These are phyloP conservation scores for Aspergillus tamarii DNA, from an alignment of 2,329 filamentous ascomycete genomes.

Conservation along the genomic window DNA sequence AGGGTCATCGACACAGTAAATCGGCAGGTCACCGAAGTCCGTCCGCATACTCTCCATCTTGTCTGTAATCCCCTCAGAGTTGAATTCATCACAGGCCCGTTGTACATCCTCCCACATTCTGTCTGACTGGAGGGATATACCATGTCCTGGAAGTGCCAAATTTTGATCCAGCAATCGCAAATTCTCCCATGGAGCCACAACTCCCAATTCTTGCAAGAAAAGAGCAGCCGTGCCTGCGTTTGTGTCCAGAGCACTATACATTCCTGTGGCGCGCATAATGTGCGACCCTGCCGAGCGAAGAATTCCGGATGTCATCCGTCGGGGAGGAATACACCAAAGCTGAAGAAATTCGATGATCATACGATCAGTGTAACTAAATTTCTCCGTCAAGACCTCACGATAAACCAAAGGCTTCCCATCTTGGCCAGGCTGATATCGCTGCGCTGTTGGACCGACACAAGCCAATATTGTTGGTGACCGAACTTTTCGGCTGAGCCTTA, in stretches of 20 bases:
- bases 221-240: conserved; percentile 46
- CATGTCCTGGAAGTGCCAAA: conserved; percentile 55
- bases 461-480: conserved; percentile 48
- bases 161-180: conserved; percentile 54
- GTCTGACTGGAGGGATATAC: conserved; percentile 35
- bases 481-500: conserved; percentile 44
- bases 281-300: conserved; percentile 56
- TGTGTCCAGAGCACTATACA: conserved; percentile 54
- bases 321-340: conserved; percentile 51
- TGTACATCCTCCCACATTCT: conserved; percentile 35
- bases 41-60: conserved; percentile 59
- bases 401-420: conserved; percentile 32
- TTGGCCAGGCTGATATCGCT: conserved; percentile 31
- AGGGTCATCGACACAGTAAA: conserved; percentile 63
- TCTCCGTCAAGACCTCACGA: conserved; percentile 37
- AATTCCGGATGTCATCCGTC: conserved; percentile 42
- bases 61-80: conserved; percentile 48
- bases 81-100: conserved; percentile 28
- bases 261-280: conserved; percentile 59
- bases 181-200: conserved; percentile 63
- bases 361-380: conserved; percentile 54
- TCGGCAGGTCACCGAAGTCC: conserved; percentile 60
- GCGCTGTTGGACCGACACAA: conserved; percentile 45
- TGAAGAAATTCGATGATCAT: conserved; percentile 61
- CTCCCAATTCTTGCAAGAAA: conserved; percentile 65